Conservation (phyloP, 257 asterid species). For the Verbena officinalis region DNA sequence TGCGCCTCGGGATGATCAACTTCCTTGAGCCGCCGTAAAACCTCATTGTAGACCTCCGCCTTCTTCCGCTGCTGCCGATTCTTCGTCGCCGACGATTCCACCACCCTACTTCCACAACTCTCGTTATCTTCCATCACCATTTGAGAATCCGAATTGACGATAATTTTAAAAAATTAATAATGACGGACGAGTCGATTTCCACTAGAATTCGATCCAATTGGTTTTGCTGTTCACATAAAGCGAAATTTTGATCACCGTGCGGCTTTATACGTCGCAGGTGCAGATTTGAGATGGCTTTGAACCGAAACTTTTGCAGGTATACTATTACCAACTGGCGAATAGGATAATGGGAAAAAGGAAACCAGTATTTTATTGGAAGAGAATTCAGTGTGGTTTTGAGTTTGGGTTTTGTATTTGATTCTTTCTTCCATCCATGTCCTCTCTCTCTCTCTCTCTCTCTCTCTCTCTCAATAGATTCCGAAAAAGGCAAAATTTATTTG, state of each 20-base stretch:
- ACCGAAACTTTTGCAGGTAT: slow-evolving; percentile 2
- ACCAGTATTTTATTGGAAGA: not conserved
- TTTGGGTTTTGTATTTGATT: slow-evolving; percentile 39
- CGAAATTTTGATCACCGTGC: slow-evolving; percentile 15
- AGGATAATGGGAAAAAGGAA: slow-evolving; percentile 1
- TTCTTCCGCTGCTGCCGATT: slow-evolving; percentile 59
- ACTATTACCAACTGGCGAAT: slow-evolving; percentile 18
- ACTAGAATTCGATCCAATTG: slow-evolving; percentile 29
- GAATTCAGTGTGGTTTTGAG: slow-evolving; percentile 28
- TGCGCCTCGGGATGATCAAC: slow-evolving; percentile 61
- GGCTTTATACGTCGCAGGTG: slow-evolving; percentile 24
- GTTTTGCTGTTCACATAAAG: slow-evolving; percentile 27
- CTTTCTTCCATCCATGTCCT: slow-evolving; percentile 39
- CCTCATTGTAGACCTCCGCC: slow-evolving; percentile 88
- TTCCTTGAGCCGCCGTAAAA: slow-evolving; percentile 83
- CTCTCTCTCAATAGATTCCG: slow-evolving; percentile 32
- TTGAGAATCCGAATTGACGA: slow-evolving; percentile 30
- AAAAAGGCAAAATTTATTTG: slow-evolving; percentile 17
- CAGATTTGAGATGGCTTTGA: slow-evolving; percentile 22
- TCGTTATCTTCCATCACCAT: slow-evolving; percentile 88
- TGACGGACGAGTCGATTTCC: slow-evolving; percentile 22
- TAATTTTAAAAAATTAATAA: slow-evolving; percentile 5
- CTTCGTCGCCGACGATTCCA: slow-evolving; percentile 50
- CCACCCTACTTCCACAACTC: slow-evolving; percentile 82
- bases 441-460: slow-evolving; percentile 14